phyloP scores from a whole-genome alignment of 176 grass and related monocot species.

The Zea luxurians region DNA sequence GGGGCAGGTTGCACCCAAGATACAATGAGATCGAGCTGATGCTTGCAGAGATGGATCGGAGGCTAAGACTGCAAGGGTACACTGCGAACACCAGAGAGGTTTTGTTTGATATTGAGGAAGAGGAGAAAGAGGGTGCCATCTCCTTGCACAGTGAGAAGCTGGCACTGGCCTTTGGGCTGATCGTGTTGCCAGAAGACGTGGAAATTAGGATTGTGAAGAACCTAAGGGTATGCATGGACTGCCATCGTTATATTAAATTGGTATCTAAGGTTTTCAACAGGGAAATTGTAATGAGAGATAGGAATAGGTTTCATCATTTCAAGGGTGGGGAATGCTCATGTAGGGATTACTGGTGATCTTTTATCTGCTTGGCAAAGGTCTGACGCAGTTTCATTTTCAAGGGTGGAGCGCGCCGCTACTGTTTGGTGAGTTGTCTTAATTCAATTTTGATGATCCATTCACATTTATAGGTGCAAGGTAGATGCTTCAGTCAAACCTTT shows the following conservation, averaged over 20 bases:
- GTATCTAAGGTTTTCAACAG: constrained; percentile 68
- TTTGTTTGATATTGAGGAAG: constrained; percentile 74
- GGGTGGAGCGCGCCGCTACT: constrained; percentile 59
- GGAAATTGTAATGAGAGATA: constrained; percentile 78
- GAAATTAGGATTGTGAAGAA: constrained; percentile 77
- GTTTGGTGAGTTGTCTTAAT: background rate
- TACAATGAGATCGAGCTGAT: constrained; percentile 64
- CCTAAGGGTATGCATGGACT: constrained; percentile 66
- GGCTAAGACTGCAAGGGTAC: constrained; percentile 57
- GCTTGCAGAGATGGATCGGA: constrained; percentile 56
- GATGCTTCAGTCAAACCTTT: background rate
- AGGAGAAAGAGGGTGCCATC: constrained; percentile 74
- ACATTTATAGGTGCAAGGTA: constrained; percentile 4
- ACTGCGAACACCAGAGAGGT: constrained; percentile 63
- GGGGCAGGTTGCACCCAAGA: constrained; percentile 53
- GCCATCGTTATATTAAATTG: constrained; percentile 70
- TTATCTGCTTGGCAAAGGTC: constrained; percentile 28
- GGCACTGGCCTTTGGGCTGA: constrained; percentile 64
- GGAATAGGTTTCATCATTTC: constrained; percentile 90
- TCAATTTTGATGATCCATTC: constrained; percentile 2
- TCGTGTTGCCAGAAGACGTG: constrained; percentile 39
- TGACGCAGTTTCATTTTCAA: background rate
- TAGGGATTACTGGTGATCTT: constrained; percentile 68
- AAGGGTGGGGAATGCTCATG: constrained; percentile 73
- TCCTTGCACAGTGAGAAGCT: constrained; percentile 73